Base-by-base conservation (phyloP, 257 asterid genomes). In the Nicotiana undulata region DNA sequence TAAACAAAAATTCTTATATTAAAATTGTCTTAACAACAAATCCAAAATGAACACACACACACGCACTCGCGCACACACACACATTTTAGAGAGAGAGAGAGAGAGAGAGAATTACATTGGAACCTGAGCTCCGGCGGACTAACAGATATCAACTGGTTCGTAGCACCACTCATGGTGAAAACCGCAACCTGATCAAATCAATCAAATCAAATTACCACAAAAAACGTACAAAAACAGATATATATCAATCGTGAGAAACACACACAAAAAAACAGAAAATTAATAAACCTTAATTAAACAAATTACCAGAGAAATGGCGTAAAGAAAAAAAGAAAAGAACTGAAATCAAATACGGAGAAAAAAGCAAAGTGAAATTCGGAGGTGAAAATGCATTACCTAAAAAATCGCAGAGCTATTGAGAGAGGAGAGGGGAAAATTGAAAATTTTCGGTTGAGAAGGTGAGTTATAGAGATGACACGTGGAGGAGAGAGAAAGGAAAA, bases 61-160 rank as follows among this genome's bases (percentile, higher is more conserved):
- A 32, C 6, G 0, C 6, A 0, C 1, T 6, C 37, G 7, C 37
- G 1, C 6, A 5, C 40, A 4, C 34, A 31, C 5, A 31, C 6
- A 32, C 28, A 26, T 26, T 26, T 26, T 26, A 26, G 4, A 20
- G 6, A 79, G 31, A 56, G 29, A 72, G 4, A 60, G 0, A 17
- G 18, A 58, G 17, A 78, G 49, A 40, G 56, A 28, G 9, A 66
- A 64, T 87, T 79, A 91, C 97, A 87, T 89, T 90, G 95, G 85
- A 93, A 93, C 75, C 79, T 89, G 88, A 93, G 97, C 61, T 93
- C 95, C 26, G 91, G 93, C 8, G 97, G 97, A 22, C 87, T 85
- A 67, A 91, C 89, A 83, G 90, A 86, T 63, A 93, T 88, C 85
- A 94, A 86, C 80, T 84, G 90, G 79, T 82, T 83, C 56, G 88